A percentile compares a stretch with the other conserved stretches of the same genome.
Evolutionary conservation across 306 rosid genomes (phyloP).

Genomic region (Abrus pulchellus): DNA sequence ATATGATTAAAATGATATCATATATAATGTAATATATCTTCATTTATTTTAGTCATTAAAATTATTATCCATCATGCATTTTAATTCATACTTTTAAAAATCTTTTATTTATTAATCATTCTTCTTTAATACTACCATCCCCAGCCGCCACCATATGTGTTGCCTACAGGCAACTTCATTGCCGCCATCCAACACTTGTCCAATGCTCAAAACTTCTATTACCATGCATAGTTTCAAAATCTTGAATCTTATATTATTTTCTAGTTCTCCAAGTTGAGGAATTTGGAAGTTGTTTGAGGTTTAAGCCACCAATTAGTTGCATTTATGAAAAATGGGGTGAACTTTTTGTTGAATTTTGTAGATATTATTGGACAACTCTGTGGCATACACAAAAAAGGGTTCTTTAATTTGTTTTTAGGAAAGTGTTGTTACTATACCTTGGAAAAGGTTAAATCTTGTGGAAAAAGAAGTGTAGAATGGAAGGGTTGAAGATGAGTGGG

Average conservation of each 20-base stretch:
- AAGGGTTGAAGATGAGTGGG: too few species aligned
- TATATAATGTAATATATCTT: too few species aligned
- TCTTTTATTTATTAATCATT: too few species aligned
- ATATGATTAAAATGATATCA: too few species aligned
- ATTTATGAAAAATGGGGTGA: constrained; percentile 41
- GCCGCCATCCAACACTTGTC: too few species aligned
- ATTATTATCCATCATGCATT: too few species aligned
- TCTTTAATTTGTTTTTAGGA: constrained; percentile 41
- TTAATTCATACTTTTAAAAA: too few species aligned
- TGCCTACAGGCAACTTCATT: too few species aligned
- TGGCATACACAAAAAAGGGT: constrained; percentile 39
- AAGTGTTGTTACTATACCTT: constrained; percentile 47
- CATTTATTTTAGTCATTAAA: too few species aligned
- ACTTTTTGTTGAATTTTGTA: constrained; percentile 43
- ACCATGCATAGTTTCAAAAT: too few species aligned
- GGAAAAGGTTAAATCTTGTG: constrained; percentile 53
- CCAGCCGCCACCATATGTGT: background rate
- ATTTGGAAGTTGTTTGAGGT: constrained; percentile 41
- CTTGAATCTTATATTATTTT: background rate
- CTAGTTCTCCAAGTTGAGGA: constrained; percentile 45
- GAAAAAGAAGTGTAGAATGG: background rate
- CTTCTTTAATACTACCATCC: too few species aligned
- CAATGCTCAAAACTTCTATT: too few species aligned
- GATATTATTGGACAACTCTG: constrained; percentile 47
- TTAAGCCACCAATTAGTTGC: constrained; percentile 42